Conservation (phyloP, 148 eudicot genomes). For the Rhododendron henanense region DNA sequence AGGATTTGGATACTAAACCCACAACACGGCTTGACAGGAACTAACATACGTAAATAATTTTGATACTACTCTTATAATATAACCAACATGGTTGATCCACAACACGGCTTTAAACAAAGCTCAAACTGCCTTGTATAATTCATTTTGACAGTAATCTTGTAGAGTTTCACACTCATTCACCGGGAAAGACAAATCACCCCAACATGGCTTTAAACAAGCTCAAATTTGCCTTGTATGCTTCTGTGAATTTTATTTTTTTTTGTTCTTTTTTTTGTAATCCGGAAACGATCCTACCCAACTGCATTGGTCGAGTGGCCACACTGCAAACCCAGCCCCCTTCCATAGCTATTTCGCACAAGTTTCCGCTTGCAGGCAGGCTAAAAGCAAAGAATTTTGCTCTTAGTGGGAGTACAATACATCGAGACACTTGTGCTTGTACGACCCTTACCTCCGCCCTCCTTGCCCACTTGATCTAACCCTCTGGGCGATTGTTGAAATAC, state of each 20-base stretch:
- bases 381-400: neutral
- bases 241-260: neutral
- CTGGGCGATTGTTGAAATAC: neutral
- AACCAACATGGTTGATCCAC: neutral
- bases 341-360: neutral
- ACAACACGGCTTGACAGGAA: neutral
- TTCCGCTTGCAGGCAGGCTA: neutral
- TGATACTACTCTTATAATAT: neutral
- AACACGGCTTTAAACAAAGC: no score
- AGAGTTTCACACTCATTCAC: neutral
- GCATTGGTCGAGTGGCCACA: neutral
- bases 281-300: neutral
- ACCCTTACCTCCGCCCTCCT: neutral
- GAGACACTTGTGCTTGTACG: neutral
- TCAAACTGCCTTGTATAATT: neutral
- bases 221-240: neutral
- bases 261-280: neutral
- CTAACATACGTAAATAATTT: neutral
- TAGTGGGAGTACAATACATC: neutral
- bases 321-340: neutral
- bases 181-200: neutral
- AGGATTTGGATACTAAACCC: neutral
- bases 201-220: neutral
- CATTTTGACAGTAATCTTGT: neutral
- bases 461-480: neutral